Conservation (phyloP, 768 basidiomycete species). For the Kwoniella mangroviensis region DNA sequence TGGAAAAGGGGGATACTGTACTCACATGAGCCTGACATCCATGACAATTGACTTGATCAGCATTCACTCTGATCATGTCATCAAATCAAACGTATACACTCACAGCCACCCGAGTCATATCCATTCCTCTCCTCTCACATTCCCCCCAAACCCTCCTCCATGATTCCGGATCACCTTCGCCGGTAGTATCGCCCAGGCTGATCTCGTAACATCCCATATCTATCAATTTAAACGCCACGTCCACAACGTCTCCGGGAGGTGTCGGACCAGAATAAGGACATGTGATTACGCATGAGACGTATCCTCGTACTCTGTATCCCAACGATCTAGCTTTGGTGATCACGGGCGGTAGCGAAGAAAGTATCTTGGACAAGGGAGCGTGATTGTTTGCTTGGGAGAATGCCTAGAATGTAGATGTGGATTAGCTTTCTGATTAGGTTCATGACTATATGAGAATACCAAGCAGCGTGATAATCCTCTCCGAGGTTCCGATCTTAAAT, state of each 20-base stretch:
- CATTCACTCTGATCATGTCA: no score
- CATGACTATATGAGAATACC: no score
- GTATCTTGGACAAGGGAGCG: slow-evolving; percentile 70
- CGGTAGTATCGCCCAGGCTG: slow-evolving; percentile 83
- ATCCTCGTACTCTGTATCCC: slow-evolving; percentile 69
- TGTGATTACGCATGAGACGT: slow-evolving; percentile 74
- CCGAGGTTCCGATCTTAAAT: no score
- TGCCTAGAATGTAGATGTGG: slow-evolving; percentile 18
- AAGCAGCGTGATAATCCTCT: no score
- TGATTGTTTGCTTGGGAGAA: slow-evolving; percentile 88
- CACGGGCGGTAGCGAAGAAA: slow-evolving; percentile 69
- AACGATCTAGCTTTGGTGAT: slow-evolving; percentile 69
- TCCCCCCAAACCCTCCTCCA: slow-evolving; percentile 72
- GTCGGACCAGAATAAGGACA: slow-evolving; percentile 87
- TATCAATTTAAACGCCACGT: slow-evolving; percentile 71
- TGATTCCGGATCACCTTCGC: slow-evolving; percentile 75
- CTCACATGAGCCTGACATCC: no score
- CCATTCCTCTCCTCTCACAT: slow-evolving; percentile 66
- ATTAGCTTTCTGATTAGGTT: not conserved
- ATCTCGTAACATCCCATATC: slow-evolving; percentile 96
- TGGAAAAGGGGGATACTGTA: no score
- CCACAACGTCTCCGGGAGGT: slow-evolving; percentile 68
- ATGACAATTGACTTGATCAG: no score
- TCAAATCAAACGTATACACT: slow-evolving; percentile 40
- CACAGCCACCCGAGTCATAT: slow-evolving; percentile 72